Evolutionary conservation across 192 early-diverging fungal genomes (phyloP).

Genomic region (Coemansia javaensis): DNA sequence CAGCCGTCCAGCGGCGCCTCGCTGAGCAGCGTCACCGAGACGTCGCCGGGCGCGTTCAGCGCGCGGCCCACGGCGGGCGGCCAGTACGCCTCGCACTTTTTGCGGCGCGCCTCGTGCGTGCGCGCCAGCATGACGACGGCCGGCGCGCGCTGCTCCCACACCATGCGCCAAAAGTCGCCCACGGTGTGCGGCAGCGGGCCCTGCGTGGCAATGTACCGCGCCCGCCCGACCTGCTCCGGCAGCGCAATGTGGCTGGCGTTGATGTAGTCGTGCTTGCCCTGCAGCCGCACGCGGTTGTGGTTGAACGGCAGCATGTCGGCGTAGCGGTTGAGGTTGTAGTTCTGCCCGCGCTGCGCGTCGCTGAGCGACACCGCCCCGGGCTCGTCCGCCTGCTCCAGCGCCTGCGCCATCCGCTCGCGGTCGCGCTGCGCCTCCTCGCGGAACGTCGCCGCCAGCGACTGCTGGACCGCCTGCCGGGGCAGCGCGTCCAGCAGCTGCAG

Average conservation of each 20-base stretch:
- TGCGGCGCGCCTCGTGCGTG: slow-evolving; percentile 62
- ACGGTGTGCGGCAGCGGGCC: slow-evolving; percentile 72
- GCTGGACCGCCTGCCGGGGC: slow-evolving; percentile 15
- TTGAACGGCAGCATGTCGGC: slow-evolving; percentile 85
- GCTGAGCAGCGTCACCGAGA: slow-evolving; percentile 20
- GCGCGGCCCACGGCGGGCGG: slow-evolving; percentile 33
- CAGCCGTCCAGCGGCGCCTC: slow-evolving; percentile 51
- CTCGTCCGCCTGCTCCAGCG: slow-evolving; percentile 16
- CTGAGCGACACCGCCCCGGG: slow-evolving; percentile 1
- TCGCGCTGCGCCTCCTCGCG: slow-evolving; percentile 11
- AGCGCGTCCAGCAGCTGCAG: slow-evolving; percentile 31
- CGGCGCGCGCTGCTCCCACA: slow-evolving; percentile 62
- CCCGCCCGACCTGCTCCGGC: slow-evolving; percentile 23
- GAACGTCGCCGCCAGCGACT: slow-evolving; percentile 12
- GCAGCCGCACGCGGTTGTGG: slow-evolving; percentile 57
- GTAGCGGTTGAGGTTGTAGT: slow-evolving; percentile 69
- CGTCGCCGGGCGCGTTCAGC: neutral
- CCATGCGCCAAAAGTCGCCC: slow-evolving; percentile 86
- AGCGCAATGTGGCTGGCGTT: slow-evolving; percentile 69
- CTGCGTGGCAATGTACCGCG: slow-evolving; percentile 78
- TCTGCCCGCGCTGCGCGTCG: slow-evolving; percentile 28
- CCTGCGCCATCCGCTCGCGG: slow-evolving; percentile 16
- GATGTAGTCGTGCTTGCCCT: slow-evolving; percentile 65
- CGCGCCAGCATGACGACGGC: slow-evolving; percentile 83
- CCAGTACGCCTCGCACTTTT: slow-evolving; percentile 84